phyloP scores from a whole-genome alignment of 2,329 filamentous ascomycete species.

The Fusarium nurragi region DNA sequence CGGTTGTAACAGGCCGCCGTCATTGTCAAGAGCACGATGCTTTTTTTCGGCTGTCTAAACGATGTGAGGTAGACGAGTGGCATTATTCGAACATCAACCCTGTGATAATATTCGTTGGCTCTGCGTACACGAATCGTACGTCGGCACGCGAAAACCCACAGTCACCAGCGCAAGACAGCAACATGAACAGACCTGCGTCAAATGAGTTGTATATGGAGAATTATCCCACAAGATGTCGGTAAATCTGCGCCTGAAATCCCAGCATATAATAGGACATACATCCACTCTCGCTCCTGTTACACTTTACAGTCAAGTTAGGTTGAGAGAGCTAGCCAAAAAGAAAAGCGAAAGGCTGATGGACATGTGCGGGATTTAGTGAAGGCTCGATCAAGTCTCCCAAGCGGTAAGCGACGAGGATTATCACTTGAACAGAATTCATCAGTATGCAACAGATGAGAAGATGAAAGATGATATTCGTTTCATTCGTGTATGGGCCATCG shows the following conservation, averaged over 20 bases:
- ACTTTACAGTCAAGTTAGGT: too few relatives aligned
- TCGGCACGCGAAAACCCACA: neutral
- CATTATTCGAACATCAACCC: too few relatives aligned
- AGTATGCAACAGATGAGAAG: neutral
- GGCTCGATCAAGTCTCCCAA: neutral
- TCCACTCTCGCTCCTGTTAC: too few relatives aligned
- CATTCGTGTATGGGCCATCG: conserved; percentile 23
- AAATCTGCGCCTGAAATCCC: too few relatives aligned
- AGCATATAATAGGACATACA: too few relatives aligned
- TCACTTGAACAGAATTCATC: neutral
- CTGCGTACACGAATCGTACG: neutral
- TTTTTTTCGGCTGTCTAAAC: neutral
- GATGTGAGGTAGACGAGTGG: neutral
- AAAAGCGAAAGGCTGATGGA: too few relatives aligned
- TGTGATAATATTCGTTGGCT: neutral
- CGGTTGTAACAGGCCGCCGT: neutral
- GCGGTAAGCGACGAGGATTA: neutral
- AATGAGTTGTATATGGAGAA: too few relatives aligned
- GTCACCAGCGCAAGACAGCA: too few relatives aligned
- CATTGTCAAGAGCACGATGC: too few relatives aligned
- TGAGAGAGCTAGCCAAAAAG: too few relatives aligned
- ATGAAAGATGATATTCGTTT: conserved; percentile 3
- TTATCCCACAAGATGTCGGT: too few relatives aligned
- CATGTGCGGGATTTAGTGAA: neutral
- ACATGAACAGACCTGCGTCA: too few relatives aligned